A percentile compares a stretch with the other conserved stretches of the same genome.
These are phyloP conservation scores for Durusdinium trenchii DNA, from an alignment of 73 alveolate species.

Conservation along the genomic window DNA sequence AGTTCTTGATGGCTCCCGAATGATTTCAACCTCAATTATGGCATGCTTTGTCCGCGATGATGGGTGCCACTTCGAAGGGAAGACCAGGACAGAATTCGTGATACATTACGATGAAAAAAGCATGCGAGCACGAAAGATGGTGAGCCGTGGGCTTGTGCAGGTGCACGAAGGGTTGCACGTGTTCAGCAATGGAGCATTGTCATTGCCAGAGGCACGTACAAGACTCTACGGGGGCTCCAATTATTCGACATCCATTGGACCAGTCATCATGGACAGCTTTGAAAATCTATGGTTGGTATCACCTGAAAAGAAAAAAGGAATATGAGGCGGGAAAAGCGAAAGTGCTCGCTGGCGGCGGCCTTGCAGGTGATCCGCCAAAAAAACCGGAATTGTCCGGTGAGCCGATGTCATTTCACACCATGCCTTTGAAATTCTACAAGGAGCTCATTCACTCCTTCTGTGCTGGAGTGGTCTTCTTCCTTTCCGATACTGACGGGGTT, in stretches of 20 bases:
- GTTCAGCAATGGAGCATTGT: too few relatives aligned
- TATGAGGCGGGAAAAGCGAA: slow-evolving; percentile 34
- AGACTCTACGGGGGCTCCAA: slow-evolving; percentile 17
- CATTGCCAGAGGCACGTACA: too few relatives aligned
- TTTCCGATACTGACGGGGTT: slow-evolving; percentile 2
- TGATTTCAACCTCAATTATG: too few relatives aligned
- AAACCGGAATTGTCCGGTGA: too few relatives aligned
- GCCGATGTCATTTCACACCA: neutral
- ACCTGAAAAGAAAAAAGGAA: neutral
- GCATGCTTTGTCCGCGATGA: slow-evolving; percentile 25
- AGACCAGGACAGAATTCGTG: slow-evolving; percentile 4
- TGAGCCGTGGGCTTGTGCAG: too few relatives aligned
- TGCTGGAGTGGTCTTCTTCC: neutral
- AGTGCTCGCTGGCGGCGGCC: slow-evolving; percentile 33
- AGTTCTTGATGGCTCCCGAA: too few relatives aligned
- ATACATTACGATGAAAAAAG: neutral
- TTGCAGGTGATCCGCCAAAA: neutral
- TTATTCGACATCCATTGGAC: neutral
- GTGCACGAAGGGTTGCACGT: too few relatives aligned
- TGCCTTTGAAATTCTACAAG: neutral
- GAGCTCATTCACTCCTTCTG: slow-evolving; percentile 5
- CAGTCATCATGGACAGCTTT: neutral
- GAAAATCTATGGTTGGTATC: slow-evolving; percentile 15
- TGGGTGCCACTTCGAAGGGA: neutral
- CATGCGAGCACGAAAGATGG: neutral